Evolutionary conservation across 1,139 yeast genomes (phyloP), one percentile per base, ranked within the genome.

Genomic region (Protomyces gravidus): DNA sequence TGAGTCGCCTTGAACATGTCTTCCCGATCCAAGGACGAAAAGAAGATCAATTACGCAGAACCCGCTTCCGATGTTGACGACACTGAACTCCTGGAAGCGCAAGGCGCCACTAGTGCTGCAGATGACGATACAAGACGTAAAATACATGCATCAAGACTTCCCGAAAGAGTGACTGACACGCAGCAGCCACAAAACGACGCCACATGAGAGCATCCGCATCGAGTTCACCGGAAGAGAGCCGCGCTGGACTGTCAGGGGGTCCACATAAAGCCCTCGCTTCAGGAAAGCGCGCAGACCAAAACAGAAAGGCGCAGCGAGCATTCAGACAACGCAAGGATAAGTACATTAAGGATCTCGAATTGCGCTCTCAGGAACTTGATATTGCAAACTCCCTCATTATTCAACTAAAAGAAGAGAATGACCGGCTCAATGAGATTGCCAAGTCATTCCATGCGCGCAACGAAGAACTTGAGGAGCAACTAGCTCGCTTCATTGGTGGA

Each of bases 271-370:
- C 86, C 70, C 96, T 96, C 2, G 80, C 78, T 65, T 81, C 80
- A 68, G 84, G 84, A 67, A 90, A 89, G 76, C 78, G 98, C 67
- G 89, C 96, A 21, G 97, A 97, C 1, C 98, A 92, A 73, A 92
- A 92, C 72, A 79, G 98, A 68, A 97, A 97, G 5, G 98, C 98
- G 21, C 98, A 92, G 73, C 78, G 97, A 61, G 97, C 97, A 7
- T 92, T 89, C 72, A 78, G 98, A 63, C 97, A 92, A 72, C 81
- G 98, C 65, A 92, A 92, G 72, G 97, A 92, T 71, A 79, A 79
- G 61, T 89, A 86, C 68, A 80, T 92, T 84, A 81, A 84, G 69
- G 96, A 89, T 64, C 77, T 92, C 63, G 97, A 90, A 70, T 15
- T 45, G 46, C 46, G 52, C 15, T 40, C 56, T 6, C 55, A 45